Evolutionary conservation across 441 rosid genomes (phyloP).

Genomic region (Isatis lusitanica): DNA sequence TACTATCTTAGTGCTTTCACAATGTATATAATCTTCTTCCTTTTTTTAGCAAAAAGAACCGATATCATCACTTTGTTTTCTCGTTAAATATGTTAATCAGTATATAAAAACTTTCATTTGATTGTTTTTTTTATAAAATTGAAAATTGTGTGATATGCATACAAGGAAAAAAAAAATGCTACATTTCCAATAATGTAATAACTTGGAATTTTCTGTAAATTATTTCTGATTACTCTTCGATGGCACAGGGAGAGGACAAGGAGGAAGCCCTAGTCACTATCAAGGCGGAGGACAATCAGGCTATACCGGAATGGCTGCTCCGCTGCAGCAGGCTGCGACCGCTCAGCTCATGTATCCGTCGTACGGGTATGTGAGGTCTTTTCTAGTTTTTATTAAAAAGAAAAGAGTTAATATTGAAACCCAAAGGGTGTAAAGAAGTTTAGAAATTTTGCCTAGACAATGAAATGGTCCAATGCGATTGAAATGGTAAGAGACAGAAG

Average conservation of each 20-base stretch:
- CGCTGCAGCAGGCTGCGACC: conserved; percentile 48
- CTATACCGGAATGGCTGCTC: conserved; percentile 51
- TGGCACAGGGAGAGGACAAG: conserved; percentile 64
- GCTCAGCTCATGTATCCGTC: conserved; percentile 69
- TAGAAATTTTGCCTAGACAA: conserved; percentile 19
- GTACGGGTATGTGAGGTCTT: conserved; percentile 60
- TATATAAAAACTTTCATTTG: neutral
- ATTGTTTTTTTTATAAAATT: neutral
- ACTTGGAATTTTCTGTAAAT: neutral
- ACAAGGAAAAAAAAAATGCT: neutral
- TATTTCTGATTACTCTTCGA: conserved; percentile 2
- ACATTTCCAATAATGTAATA: conserved; percentile 15
- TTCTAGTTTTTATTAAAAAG: neutral
- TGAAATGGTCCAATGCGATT: conserved; percentile 36
- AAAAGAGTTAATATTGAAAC: neutral
- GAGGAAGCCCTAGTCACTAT: conserved; percentile 49
- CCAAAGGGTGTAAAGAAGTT: conserved; percentile 17
- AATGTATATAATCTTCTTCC: neutral
- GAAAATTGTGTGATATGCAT: neutral
- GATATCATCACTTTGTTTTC: neutral
- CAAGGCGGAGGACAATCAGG: conserved; percentile 57
- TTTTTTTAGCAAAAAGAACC: neutral
- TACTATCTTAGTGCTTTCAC: neutral
- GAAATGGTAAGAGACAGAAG: conserved; percentile 36
- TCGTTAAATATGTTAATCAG: neutral